Evolutionary conservation across 225 moss, liverwort and hornwort genomes (phyloP).

Genomic region (Bryum argenteum): DNA sequence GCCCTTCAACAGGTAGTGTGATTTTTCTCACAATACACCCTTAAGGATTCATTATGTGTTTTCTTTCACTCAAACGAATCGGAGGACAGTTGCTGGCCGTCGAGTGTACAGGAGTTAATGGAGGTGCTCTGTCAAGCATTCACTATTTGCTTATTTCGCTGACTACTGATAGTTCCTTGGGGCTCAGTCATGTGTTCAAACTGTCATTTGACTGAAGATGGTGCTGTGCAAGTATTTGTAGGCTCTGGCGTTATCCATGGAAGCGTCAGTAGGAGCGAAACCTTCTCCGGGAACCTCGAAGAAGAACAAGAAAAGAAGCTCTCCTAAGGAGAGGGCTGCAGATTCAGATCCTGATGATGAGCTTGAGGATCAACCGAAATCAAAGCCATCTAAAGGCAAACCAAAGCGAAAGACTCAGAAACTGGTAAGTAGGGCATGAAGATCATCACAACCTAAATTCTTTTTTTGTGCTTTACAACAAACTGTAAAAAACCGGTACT

Average conservation of each 20-base stretch:
- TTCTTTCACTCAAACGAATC: not conserved
- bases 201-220: conserved; percentile 12
- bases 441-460: not conserved
- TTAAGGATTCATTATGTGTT: conserved; percentile 8
- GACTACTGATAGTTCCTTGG: not conserved
- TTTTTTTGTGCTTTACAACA: not conserved
- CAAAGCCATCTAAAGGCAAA: conserved; percentile 29
- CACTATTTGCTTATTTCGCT: conserved; percentile 10
- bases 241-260: conserved; percentile 59
- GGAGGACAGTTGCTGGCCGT: conserved; percentile 7
- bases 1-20: conserved; percentile 56
- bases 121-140: conserved; percentile 10
- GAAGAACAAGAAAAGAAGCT: conserved; percentile 32
- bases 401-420: conserved; percentile 47
- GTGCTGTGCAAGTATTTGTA: conserved; percentile 29
- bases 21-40: not conserved
- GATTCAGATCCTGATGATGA: conserved; percentile 31
- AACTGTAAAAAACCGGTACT: not conserved
- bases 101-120: not conserved
- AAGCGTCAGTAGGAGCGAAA: conserved; percentile 29
- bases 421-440: conserved; percentile 36
- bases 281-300: conserved; percentile 31
- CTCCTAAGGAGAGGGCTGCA: conserved; percentile 30
- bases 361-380: conserved; percentile 25
- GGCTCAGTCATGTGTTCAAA: conserved; percentile 1